Conservation (phyloP, 148 eudicot species). For the Rhododendron mucronatum region DNA sequence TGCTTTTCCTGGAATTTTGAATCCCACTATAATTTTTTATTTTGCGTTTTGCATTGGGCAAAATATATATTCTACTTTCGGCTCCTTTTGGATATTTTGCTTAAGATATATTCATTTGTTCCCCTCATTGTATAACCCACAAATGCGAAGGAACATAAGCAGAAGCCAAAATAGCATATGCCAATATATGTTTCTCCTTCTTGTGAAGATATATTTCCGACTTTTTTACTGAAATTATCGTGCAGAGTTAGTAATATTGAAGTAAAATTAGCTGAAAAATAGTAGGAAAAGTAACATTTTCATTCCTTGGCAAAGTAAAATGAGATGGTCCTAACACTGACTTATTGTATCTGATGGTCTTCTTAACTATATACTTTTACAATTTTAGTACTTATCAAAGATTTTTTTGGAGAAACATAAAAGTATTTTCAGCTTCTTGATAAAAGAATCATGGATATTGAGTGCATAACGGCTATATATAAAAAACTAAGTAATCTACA, state of each 20-base stretch:
- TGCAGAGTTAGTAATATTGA: not conserved
- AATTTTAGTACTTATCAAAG: not conserved
- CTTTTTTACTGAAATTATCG: not conserved
- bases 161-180: not conserved
- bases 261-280: not conserved
- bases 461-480: not conserved
- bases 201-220: not conserved
- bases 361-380: not conserved
- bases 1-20: conserved; percentile 5
- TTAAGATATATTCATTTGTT: not conserved
- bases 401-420: not conserved
- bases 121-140: not conserved
- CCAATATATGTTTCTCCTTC: not conserved
- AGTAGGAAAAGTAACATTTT: not conserved
- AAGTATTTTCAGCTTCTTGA: not conserved
- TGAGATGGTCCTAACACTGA: not conserved
- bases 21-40: not conserved
- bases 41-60: not conserved
- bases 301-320: not conserved
- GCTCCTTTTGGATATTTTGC: not conserved
- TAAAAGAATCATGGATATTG: not conserved
- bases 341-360: not conserved
- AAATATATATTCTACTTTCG: not conserved
- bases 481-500: not conserved
- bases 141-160: not conserved